phyloP scores from a whole-genome alignment of 1,284 basidiomycete species.

The Sutorius eximius region DNA sequence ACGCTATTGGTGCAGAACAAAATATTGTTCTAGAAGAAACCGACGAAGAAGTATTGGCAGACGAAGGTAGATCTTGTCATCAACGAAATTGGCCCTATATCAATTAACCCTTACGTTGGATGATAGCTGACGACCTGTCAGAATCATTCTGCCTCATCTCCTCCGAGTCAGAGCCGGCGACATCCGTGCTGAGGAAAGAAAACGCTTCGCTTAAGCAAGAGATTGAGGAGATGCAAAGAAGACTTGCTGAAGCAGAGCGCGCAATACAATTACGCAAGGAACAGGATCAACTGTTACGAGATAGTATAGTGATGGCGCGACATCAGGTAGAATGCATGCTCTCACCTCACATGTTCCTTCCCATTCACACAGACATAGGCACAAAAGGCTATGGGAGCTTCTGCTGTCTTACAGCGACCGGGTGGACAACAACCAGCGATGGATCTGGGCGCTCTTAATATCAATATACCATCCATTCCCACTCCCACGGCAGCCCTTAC shows the following conservation, averaged over 20 bases:
- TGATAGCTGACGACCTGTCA: conserved; percentile 60
- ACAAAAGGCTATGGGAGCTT: conserved; percentile 72
- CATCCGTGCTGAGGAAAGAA: conserved; percentile 58
- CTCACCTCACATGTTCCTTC: not conserved
- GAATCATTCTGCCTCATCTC: conserved; percentile 78
- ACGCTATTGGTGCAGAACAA: conserved; percentile 22
- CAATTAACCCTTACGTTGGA: not conserved
- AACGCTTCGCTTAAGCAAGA: conserved; percentile 62
- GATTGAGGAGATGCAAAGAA: conserved; percentile 53
- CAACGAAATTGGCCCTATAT: not conserved
- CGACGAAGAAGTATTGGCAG: conserved; percentile 40
- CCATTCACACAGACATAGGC: conserved; percentile 46
- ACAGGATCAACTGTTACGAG: conserved; percentile 72
- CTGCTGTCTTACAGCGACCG: conserved; percentile 50
- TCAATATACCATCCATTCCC: conserved; percentile 50
- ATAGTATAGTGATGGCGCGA: conserved; percentile 76
- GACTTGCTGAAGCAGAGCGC: conserved; percentile 58
- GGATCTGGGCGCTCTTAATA: conserved; percentile 54
- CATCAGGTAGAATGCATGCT: conserved; percentile 54
- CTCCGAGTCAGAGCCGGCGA: conserved; percentile 51
- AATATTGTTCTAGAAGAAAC: conserved; percentile 25
- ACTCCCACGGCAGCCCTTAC: conserved; percentile 53
- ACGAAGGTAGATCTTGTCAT: conserved; percentile 38
- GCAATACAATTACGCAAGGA: conserved; percentile 67
- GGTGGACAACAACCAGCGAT: conserved; percentile 39